Conservation (phyloP, 345 rosid species). For the Eucalyptus leucophloia region DNA sequence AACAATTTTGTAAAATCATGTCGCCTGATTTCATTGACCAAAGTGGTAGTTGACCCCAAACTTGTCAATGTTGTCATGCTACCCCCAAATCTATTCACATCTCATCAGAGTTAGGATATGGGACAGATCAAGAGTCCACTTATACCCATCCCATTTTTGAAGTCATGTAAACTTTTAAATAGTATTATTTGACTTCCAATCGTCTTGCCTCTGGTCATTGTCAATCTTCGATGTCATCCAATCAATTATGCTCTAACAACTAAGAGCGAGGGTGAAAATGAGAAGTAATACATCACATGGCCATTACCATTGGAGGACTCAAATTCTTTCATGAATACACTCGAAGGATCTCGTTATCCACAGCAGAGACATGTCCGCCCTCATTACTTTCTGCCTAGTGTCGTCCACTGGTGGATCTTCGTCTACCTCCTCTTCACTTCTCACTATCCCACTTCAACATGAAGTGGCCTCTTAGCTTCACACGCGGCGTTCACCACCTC, state of each 20-base stretch:
- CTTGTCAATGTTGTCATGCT: neutral
- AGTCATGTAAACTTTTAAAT: too few species aligned
- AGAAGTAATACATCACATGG: neutral
- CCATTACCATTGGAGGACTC: rapidly evolving
- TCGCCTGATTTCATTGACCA: rapidly evolving
- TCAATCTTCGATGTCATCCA: neutral
- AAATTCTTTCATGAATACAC: neutral
- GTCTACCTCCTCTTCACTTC: neutral
- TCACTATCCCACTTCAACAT: neutral
- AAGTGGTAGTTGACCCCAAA: neutral
- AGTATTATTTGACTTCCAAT: neutral
- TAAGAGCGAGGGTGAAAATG: too few species aligned
- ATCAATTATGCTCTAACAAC: neutral
- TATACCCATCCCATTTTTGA: neutral
- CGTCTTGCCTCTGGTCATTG: rapidly evolving
- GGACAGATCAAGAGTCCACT: neutral
- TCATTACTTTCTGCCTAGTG: neutral
- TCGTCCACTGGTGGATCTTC: neutral
- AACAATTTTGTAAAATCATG: too few species aligned
- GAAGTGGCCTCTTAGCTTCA: neutral
- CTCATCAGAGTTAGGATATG: neutral
- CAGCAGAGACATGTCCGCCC: neutral
- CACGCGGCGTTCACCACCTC: neutral
- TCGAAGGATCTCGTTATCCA: neutral
- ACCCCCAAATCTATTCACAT: neutral